These are phyloP conservation scores for Metarhizium album DNA, from an alignment of 2,329 filamentous ascomycete genomes.

Conservation along the genomic window DNA sequence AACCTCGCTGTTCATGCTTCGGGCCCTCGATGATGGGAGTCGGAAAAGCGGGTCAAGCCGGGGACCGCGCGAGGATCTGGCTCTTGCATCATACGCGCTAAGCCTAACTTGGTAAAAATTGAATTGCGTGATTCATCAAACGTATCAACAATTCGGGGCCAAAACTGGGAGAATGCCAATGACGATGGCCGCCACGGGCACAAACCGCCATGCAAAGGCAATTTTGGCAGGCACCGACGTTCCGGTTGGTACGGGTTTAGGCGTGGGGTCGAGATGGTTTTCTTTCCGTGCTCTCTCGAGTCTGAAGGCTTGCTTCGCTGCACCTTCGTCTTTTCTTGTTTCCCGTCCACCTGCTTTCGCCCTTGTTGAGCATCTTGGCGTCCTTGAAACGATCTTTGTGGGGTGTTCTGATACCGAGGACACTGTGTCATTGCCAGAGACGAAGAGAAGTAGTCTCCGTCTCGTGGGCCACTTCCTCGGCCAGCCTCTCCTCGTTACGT, in stretches of 20 bases:
- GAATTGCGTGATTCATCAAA: conserved; percentile 30
- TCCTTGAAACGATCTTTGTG: background rate
- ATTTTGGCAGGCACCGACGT: conserved; percentile 4
- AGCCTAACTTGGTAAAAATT: conserved; percentile 19
- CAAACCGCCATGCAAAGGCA: conserved; percentile 6
- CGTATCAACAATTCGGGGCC: conserved; percentile 24
- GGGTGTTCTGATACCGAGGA: background rate
- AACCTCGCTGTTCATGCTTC: conserved; percentile 2
- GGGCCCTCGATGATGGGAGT: conserved; percentile 6
- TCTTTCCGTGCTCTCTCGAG: background rate
- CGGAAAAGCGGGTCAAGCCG: conserved; percentile 8
- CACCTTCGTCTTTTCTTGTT: background rate
- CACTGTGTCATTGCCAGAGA: background rate
- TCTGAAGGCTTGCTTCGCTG: background rate
- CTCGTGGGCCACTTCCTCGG: background rate
- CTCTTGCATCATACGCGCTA: conserved; percentile 20
- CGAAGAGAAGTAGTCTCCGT: background rate
- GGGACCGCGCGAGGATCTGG: conserved; percentile 6
- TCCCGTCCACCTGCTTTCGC: background rate
- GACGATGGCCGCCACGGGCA: background rate
- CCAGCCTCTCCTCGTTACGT: background rate
- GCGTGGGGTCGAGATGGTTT: background rate
- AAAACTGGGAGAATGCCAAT: background rate
- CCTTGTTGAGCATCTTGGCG: background rate
- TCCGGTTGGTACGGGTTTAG: background rate